Evolutionary conservation across 352 stramenopile species (phyloP).

Genomic region (Globisporangium canariense): DNA sequence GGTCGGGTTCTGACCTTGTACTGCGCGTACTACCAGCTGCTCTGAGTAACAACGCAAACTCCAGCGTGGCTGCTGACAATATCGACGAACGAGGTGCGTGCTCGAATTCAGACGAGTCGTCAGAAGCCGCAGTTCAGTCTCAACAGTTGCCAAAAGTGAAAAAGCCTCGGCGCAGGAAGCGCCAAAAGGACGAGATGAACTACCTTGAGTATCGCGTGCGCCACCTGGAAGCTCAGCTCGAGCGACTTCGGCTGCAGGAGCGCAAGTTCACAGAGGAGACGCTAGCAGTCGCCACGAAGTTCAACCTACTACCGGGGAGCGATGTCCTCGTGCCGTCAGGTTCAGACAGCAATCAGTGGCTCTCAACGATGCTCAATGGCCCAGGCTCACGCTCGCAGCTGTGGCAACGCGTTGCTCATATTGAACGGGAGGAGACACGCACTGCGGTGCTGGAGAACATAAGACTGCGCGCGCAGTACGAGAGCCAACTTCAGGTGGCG

Average conservation of each 20-base stretch:
- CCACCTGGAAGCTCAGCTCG: constrained; percentile 24
- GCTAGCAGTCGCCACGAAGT: constrained; percentile 24
- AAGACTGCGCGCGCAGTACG: constrained; percentile 25
- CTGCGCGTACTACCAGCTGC: not conserved
- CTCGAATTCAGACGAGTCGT: not conserved
- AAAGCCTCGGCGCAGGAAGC: constrained; percentile 13
- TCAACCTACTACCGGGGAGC: constrained; percentile 23
- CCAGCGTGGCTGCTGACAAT: no score
- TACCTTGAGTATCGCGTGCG: constrained; percentile 18
- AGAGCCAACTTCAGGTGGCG: constrained; percentile 32
- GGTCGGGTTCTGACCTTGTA: not conserved
- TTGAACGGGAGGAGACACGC: constrained; percentile 27
- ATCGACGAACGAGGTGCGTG: no score
- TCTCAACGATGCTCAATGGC: not conserved
- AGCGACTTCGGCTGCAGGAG: constrained; percentile 21
- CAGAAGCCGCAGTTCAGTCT: not conserved
- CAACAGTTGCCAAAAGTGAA: not conserved
- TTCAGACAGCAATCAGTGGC: not conserved
- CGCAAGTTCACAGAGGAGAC: constrained; percentile 22
- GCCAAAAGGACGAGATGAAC: constrained; percentile 29
- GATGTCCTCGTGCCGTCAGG: not conserved
- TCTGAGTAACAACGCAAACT: no score
- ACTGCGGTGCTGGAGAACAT: constrained; percentile 34
- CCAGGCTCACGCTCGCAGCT: not conserved
- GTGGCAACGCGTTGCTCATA: constrained; percentile 31